These are phyloP conservation scores for Saccharomycopsis guyanensis DNA, from an alignment of 805 yeast genomes.

Conservation along the genomic window DNA sequence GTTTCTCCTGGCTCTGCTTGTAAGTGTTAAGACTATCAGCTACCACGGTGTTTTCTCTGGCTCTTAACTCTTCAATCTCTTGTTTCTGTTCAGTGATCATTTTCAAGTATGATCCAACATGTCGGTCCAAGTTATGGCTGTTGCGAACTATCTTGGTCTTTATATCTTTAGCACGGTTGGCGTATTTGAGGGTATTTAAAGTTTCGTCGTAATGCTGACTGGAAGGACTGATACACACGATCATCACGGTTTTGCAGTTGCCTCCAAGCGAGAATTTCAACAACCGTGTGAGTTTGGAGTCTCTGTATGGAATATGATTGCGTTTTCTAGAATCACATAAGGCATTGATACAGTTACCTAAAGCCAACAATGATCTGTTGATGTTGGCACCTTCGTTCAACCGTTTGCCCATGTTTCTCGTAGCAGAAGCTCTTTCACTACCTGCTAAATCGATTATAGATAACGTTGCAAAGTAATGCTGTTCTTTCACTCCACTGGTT, in stretches of 20 bases:
- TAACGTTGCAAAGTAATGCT: slow-evolving; percentile 69
- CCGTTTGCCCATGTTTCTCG: slow-evolving; percentile 75
- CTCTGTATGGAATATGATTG: slow-evolving; percentile 83
- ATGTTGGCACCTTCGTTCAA: slow-evolving; percentile 90
- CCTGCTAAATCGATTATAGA: slow-evolving; percentile 93
- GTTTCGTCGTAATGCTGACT: slow-evolving; percentile 89
- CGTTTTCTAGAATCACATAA: slow-evolving; percentile 62
- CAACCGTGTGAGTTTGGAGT: slow-evolving; percentile 80
- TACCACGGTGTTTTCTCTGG: slow-evolving; percentile 41
- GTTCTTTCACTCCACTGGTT: slow-evolving; percentile 55
- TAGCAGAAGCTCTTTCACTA: slow-evolving; percentile 87
- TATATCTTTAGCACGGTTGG: slow-evolving; percentile 85
- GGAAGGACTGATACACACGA: slow-evolving; percentile 88
- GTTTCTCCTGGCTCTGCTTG: slow-evolving; percentile 31
- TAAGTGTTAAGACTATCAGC: slow-evolving; percentile 32
- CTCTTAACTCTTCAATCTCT: slow-evolving; percentile 62
- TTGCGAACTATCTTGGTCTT: slow-evolving; percentile 73
- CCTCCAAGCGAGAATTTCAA: slow-evolving; percentile 89
- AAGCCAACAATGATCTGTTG: slow-evolving; percentile 77
- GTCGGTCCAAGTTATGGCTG: slow-evolving; percentile 68
- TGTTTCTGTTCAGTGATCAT: slow-evolving; percentile 76
- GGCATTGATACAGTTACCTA: slow-evolving; percentile 93
- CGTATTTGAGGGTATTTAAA: slow-evolving; percentile 81
- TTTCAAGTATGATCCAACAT: slow-evolving; percentile 75
- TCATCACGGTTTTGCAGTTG: slow-evolving; percentile 92